Evolutionary conservation across 2,329 filamentous ascomycete species (phyloP).

Genomic region (Scorias spongiosa): DNA sequence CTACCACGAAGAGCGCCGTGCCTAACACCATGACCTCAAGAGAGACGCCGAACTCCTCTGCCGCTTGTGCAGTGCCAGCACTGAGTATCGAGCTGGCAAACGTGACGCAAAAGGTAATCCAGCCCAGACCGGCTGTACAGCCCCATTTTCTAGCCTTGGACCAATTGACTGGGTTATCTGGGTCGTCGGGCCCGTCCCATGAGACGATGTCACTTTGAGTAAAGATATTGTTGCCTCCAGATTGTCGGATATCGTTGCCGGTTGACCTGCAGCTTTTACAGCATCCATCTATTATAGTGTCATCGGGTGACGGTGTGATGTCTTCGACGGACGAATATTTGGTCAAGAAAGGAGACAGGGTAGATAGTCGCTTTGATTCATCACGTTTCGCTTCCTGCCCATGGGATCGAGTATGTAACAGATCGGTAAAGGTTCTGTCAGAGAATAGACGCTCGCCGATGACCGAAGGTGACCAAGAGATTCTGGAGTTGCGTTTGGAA

Average conservation of each 20-base stretch:
- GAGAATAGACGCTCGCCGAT: background rate
- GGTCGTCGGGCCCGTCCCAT: constrained; percentile 15
- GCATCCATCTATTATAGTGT: background rate
- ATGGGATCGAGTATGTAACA: background rate
- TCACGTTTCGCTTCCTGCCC: background rate
- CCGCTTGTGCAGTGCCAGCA: constrained; percentile 7
- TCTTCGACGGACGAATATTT: background rate
- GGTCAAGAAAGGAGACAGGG: background rate
- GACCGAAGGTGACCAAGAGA: background rate
- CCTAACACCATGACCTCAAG: constrained; percentile 12
- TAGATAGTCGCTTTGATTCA: background rate
- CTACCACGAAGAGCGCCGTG: constrained; percentile 17
- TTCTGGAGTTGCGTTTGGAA: background rate
- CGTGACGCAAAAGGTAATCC: constrained; percentile 11
- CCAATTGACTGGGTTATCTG: constrained; percentile 19
- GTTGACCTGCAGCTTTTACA: background rate
- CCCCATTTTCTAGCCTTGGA: constrained; percentile 17
- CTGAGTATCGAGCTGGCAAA: constrained; percentile 41
- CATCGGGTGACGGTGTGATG: background rate
- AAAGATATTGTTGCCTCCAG: no score
- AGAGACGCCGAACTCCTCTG: constrained; percentile 10
- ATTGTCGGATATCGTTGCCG: no score
- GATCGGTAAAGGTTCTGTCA: background rate
- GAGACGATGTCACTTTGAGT: constrained; percentile 7
- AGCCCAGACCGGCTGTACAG: constrained; percentile 11